Base-by-base conservation (phyloP, 306 rosid species). In the Castanospermum australe region DNA sequence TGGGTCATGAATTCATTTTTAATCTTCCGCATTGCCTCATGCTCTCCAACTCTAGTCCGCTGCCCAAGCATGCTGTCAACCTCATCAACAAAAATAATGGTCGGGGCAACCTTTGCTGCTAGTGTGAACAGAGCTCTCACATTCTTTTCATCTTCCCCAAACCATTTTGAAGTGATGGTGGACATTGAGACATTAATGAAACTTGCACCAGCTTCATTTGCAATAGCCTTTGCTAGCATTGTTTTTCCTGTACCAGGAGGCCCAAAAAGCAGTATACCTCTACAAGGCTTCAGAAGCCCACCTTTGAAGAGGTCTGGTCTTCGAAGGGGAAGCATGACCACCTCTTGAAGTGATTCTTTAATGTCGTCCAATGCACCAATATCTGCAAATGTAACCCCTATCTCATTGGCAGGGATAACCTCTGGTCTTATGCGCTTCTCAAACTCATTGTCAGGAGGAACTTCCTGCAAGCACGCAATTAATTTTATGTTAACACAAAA, bases 51-150 rank as follows among this genome's bases (percentile, higher is more conserved):
- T 80, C 92, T 86, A 54, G 86, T 86, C 45, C 94, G 48, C 85
- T 90, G 92, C 52, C 94, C 92, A 14, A 90, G 92, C 94, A 90
- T 88, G 86, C 92, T 88, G 71, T 90, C 94, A 75, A 90, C 94
- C 62, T 90, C 94, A 55, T 90, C 94, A 44, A 90, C 88, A 15
- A 90, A 90, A 57, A 90, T 84, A 51, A 90, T 88, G 22, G 94
- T 86, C 0, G 94, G 94, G 33, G 92, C 79, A 78, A 90, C 88
- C 84, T 90, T 90, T 5, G 92, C 94, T n/a, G 94, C 94, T 8
- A 90, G 87, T 1, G 92, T 80, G 88, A 90, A 90, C 38, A 88
- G 65, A 44, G 92, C 92, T 73, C 90, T 84, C 54, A 90, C 92
- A 14, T 88, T 90, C 90, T 88, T 90, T 39, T 90, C 92, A 36